These are phyloP conservation scores for Talaromyces amestolkiae DNA, from an alignment of 2,329 filamentous ascomycete genomes.

Conservation along the genomic window DNA sequence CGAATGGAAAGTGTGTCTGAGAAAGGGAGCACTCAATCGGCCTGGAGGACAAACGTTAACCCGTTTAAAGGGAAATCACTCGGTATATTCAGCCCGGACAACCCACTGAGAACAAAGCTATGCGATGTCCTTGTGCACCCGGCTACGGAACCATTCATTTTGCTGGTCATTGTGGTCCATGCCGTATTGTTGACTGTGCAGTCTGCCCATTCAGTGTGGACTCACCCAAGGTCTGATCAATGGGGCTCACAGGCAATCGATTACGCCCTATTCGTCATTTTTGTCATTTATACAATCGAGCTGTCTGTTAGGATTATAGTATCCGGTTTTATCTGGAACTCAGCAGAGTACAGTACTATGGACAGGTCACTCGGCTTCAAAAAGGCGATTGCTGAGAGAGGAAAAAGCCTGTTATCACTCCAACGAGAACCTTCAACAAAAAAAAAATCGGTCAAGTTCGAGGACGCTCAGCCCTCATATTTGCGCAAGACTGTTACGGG, in stretches of 20 bases:
- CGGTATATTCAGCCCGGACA: slow-evolving; percentile 79
- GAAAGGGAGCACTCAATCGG: slow-evolving; percentile 38
- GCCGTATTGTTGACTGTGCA: slow-evolving; percentile 85
- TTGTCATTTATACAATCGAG: slow-evolving; percentile 86
- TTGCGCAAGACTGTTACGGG: slow-evolving; percentile 69
- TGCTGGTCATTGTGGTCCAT: slow-evolving; percentile 84
- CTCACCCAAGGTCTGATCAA: slow-evolving; percentile 53
- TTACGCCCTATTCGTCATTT: slow-evolving; percentile 77
- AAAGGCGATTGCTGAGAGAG: slow-evolving; percentile 72
- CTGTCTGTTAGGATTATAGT: slow-evolving; percentile 81
- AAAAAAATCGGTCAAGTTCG: slow-evolving; percentile 46
- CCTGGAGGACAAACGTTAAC: slow-evolving; percentile 57
- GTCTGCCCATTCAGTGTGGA: slow-evolving; percentile 68
- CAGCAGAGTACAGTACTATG: slow-evolving; percentile 86
- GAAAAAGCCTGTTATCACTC: slow-evolving; percentile 75
- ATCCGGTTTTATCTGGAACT: slow-evolving; percentile 88
- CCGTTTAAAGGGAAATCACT: slow-evolving; percentile 83
- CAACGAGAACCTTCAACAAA: slow-evolving; percentile 68
- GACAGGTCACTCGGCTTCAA: slow-evolving; percentile 73
- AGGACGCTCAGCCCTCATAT: slow-evolving; percentile 54
- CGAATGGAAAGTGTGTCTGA: slow-evolving; percentile 34
- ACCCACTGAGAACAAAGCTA: slow-evolving; percentile 67
- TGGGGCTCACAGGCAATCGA: slow-evolving; percentile 71
- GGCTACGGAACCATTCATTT: slow-evolving; percentile 78
- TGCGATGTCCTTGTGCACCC: slow-evolving; percentile 85